These are phyloP conservation scores for Boeremia lycopersici DNA, from an alignment of 2,329 filamentous ascomycete genomes.

Conservation along the genomic window DNA sequence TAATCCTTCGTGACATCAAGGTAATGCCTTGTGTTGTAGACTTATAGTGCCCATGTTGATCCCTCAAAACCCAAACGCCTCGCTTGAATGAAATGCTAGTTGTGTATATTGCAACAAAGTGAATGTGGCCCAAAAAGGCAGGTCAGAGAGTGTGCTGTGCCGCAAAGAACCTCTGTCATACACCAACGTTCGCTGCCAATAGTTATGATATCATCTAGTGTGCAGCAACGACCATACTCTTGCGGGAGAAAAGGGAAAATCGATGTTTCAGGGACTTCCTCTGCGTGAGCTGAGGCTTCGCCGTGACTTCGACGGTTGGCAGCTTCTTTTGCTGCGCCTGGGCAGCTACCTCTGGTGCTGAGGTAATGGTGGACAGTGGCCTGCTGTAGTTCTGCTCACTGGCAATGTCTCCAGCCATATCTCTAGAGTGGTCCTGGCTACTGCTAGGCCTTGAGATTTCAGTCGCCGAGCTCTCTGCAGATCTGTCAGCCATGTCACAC, in stretches of 20 bases:
- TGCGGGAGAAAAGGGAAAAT: constrained; percentile 17
- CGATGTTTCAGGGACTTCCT: constrained; percentile 13
- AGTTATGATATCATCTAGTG: constrained; percentile 1
- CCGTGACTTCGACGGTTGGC: constrained; percentile 3
- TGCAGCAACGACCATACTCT: constrained; percentile 15
- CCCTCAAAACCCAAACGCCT: constrained; percentile 8
- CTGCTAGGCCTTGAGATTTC: constrained; percentile 18
- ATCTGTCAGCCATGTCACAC: not conserved
- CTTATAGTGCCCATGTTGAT: not conserved
- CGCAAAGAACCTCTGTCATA: not conserved
- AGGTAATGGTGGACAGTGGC: constrained; percentile 4
- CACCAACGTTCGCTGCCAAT: not conserved
- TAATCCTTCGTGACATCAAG: constrained; percentile 1
- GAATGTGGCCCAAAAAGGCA: constrained; percentile 3
- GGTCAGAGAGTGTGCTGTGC: not conserved
- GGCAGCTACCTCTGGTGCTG: not conserved
- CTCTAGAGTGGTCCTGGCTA: constrained; percentile 6
- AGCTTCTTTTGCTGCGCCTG: constrained; percentile 4
- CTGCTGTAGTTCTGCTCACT: constrained; percentile 14
- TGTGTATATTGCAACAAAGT: constrained; percentile 6
- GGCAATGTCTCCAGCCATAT: not conserved
- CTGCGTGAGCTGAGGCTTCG: not conserved
- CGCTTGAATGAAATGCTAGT: constrained; percentile 13
- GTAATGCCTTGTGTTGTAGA: constrained; percentile 1
- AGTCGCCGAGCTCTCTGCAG: constrained; percentile 14